Conservation (phyloP, 2,329 filamentous ascomycete genomes). For the Diaporthe citrichinensis region DNA sequence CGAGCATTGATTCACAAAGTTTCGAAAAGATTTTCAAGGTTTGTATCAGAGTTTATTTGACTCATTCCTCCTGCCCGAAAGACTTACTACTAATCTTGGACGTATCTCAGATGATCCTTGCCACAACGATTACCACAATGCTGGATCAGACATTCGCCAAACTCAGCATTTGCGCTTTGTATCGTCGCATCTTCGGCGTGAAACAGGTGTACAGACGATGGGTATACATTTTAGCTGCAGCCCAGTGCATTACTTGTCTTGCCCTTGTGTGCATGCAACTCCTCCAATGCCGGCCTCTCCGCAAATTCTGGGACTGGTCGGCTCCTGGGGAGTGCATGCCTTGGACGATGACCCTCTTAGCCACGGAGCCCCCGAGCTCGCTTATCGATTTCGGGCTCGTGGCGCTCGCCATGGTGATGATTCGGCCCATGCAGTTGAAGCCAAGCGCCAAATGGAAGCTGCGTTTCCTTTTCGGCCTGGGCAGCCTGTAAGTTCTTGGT, state of each 20-base stretch:
- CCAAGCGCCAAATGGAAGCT: not conserved
- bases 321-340: not conserved
- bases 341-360: not conserved
- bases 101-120: not conserved
- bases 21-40: not conserved
- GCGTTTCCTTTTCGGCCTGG: not conserved
- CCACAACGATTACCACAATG: not conserved
- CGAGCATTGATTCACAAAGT: not conserved
- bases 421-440: not conserved
- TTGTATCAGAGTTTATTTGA: not conserved
- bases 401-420: not conserved
- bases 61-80: not conserved
- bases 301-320: not conserved
- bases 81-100: not conserved
- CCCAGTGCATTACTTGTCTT: not conserved
- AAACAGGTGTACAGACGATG: not conserved
- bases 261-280: not conserved
- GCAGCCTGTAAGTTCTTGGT: not conserved
- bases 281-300: not conserved
- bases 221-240: not conserved
- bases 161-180: conserved; percentile 11
- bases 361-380: not conserved
- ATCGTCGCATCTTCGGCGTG: not conserved
- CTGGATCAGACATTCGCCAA: conserved; percentile 9
- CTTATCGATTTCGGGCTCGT: conserved; percentile 4